phyloP scores from a whole-genome alignment of 2,329 filamentous ascomycete species.

The Cercospora sesami region DNA sequence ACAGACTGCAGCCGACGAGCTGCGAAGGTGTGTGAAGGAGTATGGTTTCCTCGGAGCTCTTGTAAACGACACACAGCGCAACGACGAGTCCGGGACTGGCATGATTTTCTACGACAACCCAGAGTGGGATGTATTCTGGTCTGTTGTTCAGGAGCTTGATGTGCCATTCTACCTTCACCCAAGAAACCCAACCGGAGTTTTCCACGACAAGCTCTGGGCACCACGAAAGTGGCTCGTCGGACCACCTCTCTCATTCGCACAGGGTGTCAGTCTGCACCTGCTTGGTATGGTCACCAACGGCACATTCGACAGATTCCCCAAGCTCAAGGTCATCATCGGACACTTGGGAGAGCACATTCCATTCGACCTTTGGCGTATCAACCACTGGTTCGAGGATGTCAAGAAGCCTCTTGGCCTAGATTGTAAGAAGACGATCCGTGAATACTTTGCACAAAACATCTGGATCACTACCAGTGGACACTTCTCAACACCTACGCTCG shows the following conservation, averaged over 20 bases:
- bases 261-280: conserved; percentile 60
- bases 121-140: conserved; percentile 64
- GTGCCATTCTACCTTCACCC: conserved; percentile 67
- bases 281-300: conserved; percentile 55
- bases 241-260: conserved; percentile 59
- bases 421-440: conserved; percentile 51
- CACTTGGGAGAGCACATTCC: conserved; percentile 54
- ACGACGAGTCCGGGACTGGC: conserved; percentile 58
- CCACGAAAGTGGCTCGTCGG: conserved; percentile 62
- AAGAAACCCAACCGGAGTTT: conserved; percentile 47
- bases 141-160: conserved; percentile 58
- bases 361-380: conserved; percentile 52
- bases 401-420: conserved; percentile 53
- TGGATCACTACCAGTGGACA: conserved; percentile 60
- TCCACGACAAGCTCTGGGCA: conserved; percentile 60
- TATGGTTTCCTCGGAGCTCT: conserved; percentile 42
- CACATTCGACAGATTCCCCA: conserved; percentile 52
- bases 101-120: conserved; percentile 65
- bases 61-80: conserved; percentile 50
- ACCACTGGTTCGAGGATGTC: conserved; percentile 56
- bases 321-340: conserved; percentile 51
- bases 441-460: conserved; percentile 58
- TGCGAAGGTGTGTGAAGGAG: conserved; percentile 56
- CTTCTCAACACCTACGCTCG: conserved; percentile 56
- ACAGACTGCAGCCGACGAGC: conserved; percentile 51